phyloP scores from a whole-genome alignment of 2,329 filamentous ascomycete genomes.

The Hypoxylon sp. region DNA sequence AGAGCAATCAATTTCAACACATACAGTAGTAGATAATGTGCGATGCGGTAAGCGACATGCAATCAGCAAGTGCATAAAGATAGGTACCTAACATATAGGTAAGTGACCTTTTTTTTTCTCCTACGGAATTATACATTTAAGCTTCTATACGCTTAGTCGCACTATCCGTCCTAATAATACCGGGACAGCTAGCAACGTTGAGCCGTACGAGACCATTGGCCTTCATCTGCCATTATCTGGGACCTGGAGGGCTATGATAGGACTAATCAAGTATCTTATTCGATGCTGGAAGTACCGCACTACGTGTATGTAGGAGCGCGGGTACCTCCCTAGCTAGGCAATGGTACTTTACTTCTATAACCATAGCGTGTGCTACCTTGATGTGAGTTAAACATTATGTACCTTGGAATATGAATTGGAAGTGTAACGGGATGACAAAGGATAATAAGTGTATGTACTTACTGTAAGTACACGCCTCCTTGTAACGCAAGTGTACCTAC shows the following conservation, averaged over 20 bases:
- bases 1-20: constrained; percentile 7
- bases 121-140: neutral
- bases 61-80: constrained; percentile 11
- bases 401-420: constrained; percentile 5
- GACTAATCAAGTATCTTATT: constrained; percentile 27
- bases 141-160: neutral
- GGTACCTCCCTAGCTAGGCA: constrained; percentile 6
- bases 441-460: neutral
- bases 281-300: constrained; percentile 24
- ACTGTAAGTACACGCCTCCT: neutral
- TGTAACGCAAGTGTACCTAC: neutral
- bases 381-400: neutral
- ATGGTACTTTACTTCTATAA: constrained; percentile 8
- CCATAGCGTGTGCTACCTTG: too few relatives aligned
- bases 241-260: constrained; percentile 22
- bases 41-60: constrained; percentile 34
- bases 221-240: constrained; percentile 16
- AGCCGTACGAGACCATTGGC: constrained; percentile 2
- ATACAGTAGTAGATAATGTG: constrained; percentile 5
- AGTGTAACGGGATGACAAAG: neutral
- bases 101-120: neutral
- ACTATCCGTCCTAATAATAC: neutral
- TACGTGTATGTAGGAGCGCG: constrained; percentile 3
- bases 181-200: neutral
- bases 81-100: neutral